These are phyloP conservation scores for Microthlaspi erraticum DNA, from an alignment of 345 rosid species.

Conservation along the genomic window DNA sequence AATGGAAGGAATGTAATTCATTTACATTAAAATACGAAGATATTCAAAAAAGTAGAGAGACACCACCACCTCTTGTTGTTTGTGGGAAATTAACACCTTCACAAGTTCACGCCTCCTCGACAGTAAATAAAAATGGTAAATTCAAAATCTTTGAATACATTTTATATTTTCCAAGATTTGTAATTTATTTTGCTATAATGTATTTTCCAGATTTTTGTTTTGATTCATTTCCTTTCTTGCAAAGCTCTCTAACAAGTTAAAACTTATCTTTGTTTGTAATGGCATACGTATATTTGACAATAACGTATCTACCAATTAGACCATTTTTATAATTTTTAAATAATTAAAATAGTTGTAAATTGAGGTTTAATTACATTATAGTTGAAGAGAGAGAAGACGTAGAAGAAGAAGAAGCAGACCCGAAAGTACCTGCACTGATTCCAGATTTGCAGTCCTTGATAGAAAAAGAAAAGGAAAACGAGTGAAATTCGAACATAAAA, in stretches of 20 bases:
- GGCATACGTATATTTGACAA: slow-evolving; percentile 36
- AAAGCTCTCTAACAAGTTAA: slow-evolving; percentile 18
- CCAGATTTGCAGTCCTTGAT: slow-evolving; percentile 48
- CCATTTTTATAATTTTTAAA: neutral
- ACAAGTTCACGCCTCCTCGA: neutral
- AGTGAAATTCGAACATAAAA: slow-evolving; percentile 22
- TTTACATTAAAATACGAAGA: slow-evolving; percentile 4
- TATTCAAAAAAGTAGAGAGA: slow-evolving; percentile 1
- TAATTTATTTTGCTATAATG: neutral
- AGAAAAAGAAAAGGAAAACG: slow-evolving; percentile 1
- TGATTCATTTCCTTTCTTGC: slow-evolving; percentile 24
- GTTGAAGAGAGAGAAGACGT: slow-evolving; percentile 44
- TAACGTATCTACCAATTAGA: slow-evolving; percentile 44
- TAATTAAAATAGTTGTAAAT: slow-evolving; percentile 23
- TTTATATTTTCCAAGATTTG: slow-evolving; percentile 12
- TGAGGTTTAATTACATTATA: slow-evolving; percentile 41
- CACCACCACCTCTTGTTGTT: neutral
- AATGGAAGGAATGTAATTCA: neutral
- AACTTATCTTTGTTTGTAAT: slow-evolving; percentile 8
- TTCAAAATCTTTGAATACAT: neutral
- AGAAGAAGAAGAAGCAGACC: slow-evolving; percentile 47
- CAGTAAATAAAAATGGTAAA: neutral
- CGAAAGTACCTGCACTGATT: slow-evolving; percentile 55
- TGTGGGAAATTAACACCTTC: neutral
- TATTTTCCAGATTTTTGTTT: slow-evolving; percentile 17